Conservation (phyloP, 345 rosid species). For the Lepidium didymum region DNA sequence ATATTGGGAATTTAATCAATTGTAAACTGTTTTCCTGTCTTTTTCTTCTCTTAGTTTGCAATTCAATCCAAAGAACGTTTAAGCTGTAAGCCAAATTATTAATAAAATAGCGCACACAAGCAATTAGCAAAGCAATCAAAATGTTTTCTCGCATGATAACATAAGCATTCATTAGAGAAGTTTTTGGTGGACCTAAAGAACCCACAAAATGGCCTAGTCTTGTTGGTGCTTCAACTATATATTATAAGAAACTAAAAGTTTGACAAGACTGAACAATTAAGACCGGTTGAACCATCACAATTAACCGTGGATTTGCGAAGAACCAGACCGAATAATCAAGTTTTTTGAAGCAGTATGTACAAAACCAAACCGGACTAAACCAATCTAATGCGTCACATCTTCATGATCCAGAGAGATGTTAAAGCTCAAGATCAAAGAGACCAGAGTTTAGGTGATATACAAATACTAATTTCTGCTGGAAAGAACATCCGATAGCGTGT, state of each 20-base stretch:
- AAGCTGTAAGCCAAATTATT: neutral
- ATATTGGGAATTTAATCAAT: neutral
- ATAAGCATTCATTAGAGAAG: neutral
- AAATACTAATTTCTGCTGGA: neutral
- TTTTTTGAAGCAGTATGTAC: neutral
- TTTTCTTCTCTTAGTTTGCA: neutral
- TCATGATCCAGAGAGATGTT: neutral
- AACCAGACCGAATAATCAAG: neutral
- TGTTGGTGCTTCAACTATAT: neutral
- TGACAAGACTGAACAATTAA: neutral
- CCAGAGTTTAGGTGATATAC: neutral
- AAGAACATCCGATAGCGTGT: neutral
- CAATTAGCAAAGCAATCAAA: neutral
- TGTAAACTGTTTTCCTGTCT: neutral
- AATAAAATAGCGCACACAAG: neutral
- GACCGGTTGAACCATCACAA: neutral
- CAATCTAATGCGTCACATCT: neutral
- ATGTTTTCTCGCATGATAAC: neutral
- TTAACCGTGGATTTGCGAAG: neutral
- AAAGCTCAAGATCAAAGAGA: neutral
- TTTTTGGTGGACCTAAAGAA: slow-evolving; percentile 1
- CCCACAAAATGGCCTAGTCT: neutral
- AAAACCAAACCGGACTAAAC: neutral
- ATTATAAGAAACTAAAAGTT: neutral
- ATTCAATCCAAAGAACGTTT: slow-evolving; percentile 10